Evolutionary conservation across 257 asterid species (phyloP).

Genomic region (Galeopsis tetrahit): DNA sequence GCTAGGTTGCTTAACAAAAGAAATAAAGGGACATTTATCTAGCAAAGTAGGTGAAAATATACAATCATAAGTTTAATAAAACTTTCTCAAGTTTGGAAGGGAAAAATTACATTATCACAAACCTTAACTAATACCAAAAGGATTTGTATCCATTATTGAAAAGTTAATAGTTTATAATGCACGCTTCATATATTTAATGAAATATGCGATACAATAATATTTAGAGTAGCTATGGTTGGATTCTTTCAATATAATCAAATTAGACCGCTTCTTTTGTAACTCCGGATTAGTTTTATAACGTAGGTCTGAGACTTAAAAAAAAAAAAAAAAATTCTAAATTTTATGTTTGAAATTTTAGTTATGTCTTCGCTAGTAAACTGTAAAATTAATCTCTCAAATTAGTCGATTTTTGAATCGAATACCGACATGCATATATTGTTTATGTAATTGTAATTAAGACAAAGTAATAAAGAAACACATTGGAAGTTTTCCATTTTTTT

Average conservation of each 20-base stretch:
- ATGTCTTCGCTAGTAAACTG: no score
- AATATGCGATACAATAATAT: not conserved
- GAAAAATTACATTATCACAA: not conserved
- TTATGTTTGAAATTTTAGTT: no score
- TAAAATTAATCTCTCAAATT: no score
- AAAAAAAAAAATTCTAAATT: no score
- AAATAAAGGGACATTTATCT: not conserved
- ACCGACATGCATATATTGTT: not conserved
- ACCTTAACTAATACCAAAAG: not conserved
- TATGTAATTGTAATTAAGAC: not conserved
- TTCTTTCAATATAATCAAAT: not conserved
- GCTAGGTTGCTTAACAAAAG: not conserved
- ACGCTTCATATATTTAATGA: not conserved
- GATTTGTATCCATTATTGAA: not conserved
- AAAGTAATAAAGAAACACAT: not conserved
- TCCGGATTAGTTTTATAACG: no score
- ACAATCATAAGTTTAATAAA: not conserved
- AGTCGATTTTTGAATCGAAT: no score
- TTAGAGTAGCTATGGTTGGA: slow-evolving; percentile 18
- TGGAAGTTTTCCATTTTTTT: not conserved
- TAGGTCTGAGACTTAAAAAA: no score
- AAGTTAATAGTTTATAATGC: not conserved
- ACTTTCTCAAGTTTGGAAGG: not conserved
- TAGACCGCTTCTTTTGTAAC: not conserved
- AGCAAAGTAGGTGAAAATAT: slow-evolving; percentile 1